Evolutionary conservation across 306 rosid species (phyloP).

Genomic region (Corylus heterophylla): DNA sequence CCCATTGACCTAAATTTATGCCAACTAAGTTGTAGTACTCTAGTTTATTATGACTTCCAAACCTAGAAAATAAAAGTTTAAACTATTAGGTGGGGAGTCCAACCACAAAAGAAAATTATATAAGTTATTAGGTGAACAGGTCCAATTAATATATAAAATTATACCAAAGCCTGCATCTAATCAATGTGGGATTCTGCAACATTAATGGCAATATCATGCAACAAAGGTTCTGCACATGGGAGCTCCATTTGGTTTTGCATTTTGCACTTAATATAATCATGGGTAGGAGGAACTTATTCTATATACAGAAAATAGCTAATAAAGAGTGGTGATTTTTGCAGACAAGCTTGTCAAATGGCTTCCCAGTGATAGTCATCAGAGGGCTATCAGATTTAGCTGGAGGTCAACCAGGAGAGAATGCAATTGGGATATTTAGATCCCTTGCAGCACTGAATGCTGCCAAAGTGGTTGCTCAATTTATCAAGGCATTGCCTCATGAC

Average conservation of each 20-base stretch:
- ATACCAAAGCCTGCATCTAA: no score
- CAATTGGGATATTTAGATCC: slow-evolving; percentile 31
- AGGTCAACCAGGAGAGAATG: slow-evolving; percentile 38
- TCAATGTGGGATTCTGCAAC: no score
- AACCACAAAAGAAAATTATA: no score
- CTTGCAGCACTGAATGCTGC: slow-evolving; percentile 51
- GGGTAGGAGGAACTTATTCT: not conserved
- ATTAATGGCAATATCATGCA: no score
- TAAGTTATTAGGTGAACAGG: no score
- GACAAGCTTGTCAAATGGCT: slow-evolving; percentile 53
- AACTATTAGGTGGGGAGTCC: no score
- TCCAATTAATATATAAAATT: no score
- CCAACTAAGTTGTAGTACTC: no score
- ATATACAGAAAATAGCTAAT: not conserved
- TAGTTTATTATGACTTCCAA: no score
- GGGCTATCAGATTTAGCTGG: slow-evolving; percentile 66
- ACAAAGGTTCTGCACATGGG: no score
- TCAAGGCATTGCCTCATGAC: slow-evolving; percentile 19
- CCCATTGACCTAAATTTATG: no score
- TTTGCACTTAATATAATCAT: not conserved
- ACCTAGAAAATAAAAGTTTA: no score
- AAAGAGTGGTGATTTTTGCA: slow-evolving; percentile 14
- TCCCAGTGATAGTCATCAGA: slow-evolving; percentile 43
- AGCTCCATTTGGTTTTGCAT: not conserved
- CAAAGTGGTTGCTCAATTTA: slow-evolving; percentile 32